Evolutionary conservation across 2,329 filamentous ascomycete genomes (phyloP).

Genomic region (Zymoseptoria tritici): DNA sequence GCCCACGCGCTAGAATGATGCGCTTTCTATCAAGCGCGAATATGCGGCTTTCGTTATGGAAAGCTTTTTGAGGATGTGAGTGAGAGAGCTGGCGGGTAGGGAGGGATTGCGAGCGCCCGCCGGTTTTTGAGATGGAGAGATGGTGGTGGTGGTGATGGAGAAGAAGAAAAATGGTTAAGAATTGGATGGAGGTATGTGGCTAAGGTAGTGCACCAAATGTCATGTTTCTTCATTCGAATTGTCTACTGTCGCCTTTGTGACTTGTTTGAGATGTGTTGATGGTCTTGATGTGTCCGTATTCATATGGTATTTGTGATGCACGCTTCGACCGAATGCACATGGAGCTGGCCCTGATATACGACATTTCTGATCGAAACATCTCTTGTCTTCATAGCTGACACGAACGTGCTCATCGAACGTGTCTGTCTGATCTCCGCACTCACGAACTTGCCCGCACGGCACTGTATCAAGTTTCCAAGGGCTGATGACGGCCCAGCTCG

Average conservation of each 20-base stretch:
- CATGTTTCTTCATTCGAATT: conserved; percentile 1
- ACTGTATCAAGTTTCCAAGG: too few species aligned
- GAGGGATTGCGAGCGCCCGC: too few species aligned
- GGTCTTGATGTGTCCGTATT: too few species aligned
- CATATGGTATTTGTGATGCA: too few species aligned
- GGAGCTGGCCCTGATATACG: too few species aligned
- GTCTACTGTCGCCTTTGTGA: not conserved
- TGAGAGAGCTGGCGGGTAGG: not conserved
- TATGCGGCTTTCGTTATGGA: not conserved
- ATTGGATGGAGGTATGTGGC: conserved; percentile 8
- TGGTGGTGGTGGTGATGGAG: conserved; percentile 1
- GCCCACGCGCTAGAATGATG: not conserved
- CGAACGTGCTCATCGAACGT: too few species aligned
- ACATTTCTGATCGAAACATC: too few species aligned
- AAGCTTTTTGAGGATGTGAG: not conserved
- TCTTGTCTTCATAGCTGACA: too few species aligned
- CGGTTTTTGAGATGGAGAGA: not conserved
- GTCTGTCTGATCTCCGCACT: too few species aligned
- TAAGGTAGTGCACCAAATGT: conserved; percentile 17
- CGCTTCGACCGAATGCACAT: too few species aligned
- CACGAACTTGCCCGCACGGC: too few species aligned
- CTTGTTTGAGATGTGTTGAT: not conserved
- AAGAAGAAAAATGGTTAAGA: conserved; percentile 5
- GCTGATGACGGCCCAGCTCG: too few species aligned
- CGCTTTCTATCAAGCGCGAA: not conserved